Evolutionary conservation across 1,284 basidiomycete genomes (phyloP), one percentile per base, ranked within the genome.

Genomic region (Pascua guehoae): DNA sequence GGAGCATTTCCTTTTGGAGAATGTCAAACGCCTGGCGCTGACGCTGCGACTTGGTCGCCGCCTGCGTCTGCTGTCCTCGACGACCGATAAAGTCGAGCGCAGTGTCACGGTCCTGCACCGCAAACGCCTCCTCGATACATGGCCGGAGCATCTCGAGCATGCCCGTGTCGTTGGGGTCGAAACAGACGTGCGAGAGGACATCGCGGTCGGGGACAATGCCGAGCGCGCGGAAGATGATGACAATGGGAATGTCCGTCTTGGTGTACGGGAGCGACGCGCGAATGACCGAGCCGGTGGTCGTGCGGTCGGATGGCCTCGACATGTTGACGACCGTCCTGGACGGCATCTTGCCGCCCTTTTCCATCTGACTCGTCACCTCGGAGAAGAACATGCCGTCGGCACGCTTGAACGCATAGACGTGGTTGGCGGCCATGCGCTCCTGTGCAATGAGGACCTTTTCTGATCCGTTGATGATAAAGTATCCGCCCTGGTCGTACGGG

Each of bases 371-470:
- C 65, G 96, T 88, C 76, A 99, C 97, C 77, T 98, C 95, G 41
- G 95, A 93, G 49, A 98, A 84, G 78, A 92, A 97, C 64, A 88
- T 95, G 73, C 97, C 91, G 57, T 97, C 90, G 0, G 91, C 91
- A 77, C 98, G 98, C 58, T 94, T 92, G 75, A 99, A 99, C 57
- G 98, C 94, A 76, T 98, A 99, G 68, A 99, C 96, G 71, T 97
- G 94, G 78, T 99, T 99, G 43, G 93, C 95, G 10, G 96, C 95
- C 94, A 98, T 98, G 53, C 96, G 86, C 77, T 99, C 95, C 75
- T 99, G 95, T 0, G 96, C 95, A 78, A 99, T 99, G 64, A 99
- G 83, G 36, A 99, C 95, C 78, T 99, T 99, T 78, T 99, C 95
- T 1, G 96, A 98, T 36, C 95, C 95, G 69, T 98, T 98, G 81